Evolutionary conservation across 2,329 filamentous ascomycete genomes (phyloP).

Genomic region (Colletotrichum neosansevieriae): DNA sequence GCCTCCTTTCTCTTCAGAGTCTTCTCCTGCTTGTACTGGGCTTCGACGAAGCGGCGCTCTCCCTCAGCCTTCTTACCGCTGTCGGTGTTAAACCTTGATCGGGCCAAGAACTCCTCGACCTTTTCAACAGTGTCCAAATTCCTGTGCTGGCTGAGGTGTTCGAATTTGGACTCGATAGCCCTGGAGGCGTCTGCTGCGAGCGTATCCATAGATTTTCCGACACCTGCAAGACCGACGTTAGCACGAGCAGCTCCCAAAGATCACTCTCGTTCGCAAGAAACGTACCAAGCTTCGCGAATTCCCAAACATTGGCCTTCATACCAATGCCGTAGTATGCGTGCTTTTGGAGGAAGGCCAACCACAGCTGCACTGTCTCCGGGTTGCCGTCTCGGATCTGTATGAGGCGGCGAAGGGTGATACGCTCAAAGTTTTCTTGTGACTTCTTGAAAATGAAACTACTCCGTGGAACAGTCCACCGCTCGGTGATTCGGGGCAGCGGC

Average conservation of each 20-base stretch:
- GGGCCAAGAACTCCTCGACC: conserved; percentile 68
- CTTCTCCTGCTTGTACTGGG: conserved; percentile 21
- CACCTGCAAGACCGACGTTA: conserved; percentile 51
- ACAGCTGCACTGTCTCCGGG: conserved; percentile 87
- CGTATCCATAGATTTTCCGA: conserved; percentile 65
- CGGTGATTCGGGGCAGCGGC: conserved; percentile 85
- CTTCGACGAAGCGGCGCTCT: conserved; percentile 30
- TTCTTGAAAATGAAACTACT: conserved; percentile 97
- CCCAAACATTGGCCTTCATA: conserved; percentile 98
- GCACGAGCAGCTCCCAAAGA: background rate
- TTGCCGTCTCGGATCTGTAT: conserved; percentile 95
- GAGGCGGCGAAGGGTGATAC: conserved; percentile 84
- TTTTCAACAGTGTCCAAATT: conserved; percentile 64
- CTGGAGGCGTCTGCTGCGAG: conserved; percentile 56
- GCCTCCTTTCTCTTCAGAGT: conserved; percentile 20
- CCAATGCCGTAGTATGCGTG: conserved; percentile 96
- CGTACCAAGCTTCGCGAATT: conserved; percentile 77
- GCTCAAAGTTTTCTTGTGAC: conserved; percentile 96
- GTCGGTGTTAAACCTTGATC: conserved; percentile 57
- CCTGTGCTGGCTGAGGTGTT: conserved; percentile 66
- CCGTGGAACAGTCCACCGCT: conserved; percentile 94
- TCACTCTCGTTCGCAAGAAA: background rate
- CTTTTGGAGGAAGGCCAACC: conserved; percentile 92
- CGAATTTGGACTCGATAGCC: conserved; percentile 65
- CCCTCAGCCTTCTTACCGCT: conserved; percentile 31